Base-by-base conservation (phyloP, 345 rosid species). In the Sisymbrium altissimum region DNA sequence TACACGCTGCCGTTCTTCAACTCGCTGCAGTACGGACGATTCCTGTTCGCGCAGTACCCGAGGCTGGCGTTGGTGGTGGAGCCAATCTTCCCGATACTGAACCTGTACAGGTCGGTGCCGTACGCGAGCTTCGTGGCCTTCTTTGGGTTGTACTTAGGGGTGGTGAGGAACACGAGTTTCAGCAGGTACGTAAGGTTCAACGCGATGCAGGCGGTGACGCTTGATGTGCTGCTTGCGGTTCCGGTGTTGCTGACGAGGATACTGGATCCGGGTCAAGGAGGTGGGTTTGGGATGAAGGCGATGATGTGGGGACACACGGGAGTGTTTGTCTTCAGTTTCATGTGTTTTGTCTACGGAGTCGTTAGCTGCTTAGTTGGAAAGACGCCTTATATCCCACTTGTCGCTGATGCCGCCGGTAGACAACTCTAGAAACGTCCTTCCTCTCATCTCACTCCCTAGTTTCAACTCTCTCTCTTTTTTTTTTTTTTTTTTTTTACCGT, bases 1-100 rank as follows among this genome's bases (percentile, higher is more conserved):
- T 93, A 93, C 86, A 78, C 90, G 12, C 90, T 94, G 21, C 98
- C 97, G 0, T 91, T 94, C 86, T 84, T 94, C 84, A 89, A 89
- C 66, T 84, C 95, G 17, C 83, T 91, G 68, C 98, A 88, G 74
- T 91, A 91, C 82, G 97, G 97, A 0, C 84, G 91, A 27, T 88
- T 84, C 84, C 86, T 94, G 36, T 86, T 91, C 77, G 75, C 86
- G 9, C 85, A 86, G 50, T 88, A 83, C 81, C 95, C 98, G 0
- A 39, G 77, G 2, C 73, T 89, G 0, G 86, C 81, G 8, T 5
- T 78, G 18, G 76, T 91, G 7, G 70, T 94, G 23, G 91, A 94
- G 25, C 98, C 96, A 2, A 25, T 94, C 41, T 72, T 91, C 74
- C 98, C 97, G 11, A 64, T 94, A 18, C 60, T 91, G 4, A 80